These are phyloP conservation scores for Ceratobasidium papillatum DNA, from an alignment of 1,284 basidiomycete species.

Conservation along the genomic window DNA sequence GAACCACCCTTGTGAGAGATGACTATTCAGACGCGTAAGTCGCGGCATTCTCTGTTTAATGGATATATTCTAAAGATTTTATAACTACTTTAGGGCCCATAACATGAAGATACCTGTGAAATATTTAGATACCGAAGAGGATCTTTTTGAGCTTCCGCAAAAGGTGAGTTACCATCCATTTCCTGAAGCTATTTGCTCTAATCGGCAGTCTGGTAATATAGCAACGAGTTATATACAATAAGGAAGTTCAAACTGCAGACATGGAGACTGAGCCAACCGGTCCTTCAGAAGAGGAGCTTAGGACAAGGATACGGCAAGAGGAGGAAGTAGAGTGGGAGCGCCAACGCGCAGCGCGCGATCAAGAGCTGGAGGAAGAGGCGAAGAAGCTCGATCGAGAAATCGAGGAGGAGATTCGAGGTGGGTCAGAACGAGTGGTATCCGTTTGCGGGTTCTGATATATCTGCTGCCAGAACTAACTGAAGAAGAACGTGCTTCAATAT, in stretches of 20 bases:
- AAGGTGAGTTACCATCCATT: conserved; percentile 61
- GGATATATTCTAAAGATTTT: not conserved
- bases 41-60: not conserved
- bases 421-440: conserved; percentile 43
- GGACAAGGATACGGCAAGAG: conserved; percentile 72
- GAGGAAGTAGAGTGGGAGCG: conserved; percentile 73
- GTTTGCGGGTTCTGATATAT: not conserved
- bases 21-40: conserved; percentile 36
- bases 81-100: not conserved
- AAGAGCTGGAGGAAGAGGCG: conserved; percentile 82
- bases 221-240: conserved; percentile 93
- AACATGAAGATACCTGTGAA: conserved; percentile 58
- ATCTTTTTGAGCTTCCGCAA: conserved; percentile 88
- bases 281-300: conserved; percentile 75
- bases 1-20: conserved; percentile 12
- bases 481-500: conserved; percentile 82
- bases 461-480: conserved; percentile 74
- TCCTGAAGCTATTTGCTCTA: not conserved
- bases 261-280: conserved; percentile 60
- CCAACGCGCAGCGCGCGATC: conserved; percentile 68
- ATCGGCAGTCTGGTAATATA: conserved; percentile 50
- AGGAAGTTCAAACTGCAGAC: conserved; percentile 89
- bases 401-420: conserved; percentile 82
- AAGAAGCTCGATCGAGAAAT: conserved; percentile 80
- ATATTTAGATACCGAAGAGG: conserved; percentile 84